Evolutionary conservation across 208 protist species (phyloP).

Genomic region (Giardia duodenalis): DNA sequence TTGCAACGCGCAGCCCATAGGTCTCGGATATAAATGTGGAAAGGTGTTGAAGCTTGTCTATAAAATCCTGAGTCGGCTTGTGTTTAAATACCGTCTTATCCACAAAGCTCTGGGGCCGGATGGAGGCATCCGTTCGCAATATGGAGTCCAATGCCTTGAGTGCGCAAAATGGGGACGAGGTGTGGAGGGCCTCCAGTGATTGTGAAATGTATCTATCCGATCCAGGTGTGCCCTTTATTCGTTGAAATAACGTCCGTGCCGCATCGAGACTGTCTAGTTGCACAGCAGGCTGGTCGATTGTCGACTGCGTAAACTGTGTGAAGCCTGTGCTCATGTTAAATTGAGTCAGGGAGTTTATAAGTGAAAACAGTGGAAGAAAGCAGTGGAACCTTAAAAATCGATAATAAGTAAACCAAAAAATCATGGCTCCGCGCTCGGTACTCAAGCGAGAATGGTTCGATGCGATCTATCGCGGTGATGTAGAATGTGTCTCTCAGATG

Average conservation of each 20-base stretch:
- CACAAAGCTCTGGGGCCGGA: background rate
- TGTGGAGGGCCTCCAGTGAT: background rate
- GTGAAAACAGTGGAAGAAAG: no score
- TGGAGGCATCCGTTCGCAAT: background rate
- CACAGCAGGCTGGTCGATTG: no score
- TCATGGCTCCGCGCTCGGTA: no score
- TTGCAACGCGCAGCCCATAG: background rate
- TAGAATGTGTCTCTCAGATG: background rate
- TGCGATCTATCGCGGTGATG: background rate
- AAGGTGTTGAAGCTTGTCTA: background rate
- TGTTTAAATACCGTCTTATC: background rate
- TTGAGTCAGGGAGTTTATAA: no score
- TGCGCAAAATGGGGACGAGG: background rate
- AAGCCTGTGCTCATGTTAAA: no score
- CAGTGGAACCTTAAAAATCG: no score
- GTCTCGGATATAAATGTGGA: background rate
- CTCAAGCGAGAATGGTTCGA: background rate
- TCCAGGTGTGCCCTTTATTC: background rate
- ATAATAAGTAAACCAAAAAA: no score
- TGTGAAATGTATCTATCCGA: background rate
- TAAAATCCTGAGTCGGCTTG: background rate
- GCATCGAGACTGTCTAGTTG: background rate
- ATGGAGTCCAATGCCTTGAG: background rate
- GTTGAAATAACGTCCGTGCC: background rate
- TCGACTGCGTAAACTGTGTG: no score